Evolutionary conservation across 2,329 filamentous ascomycete species (phyloP).

Genomic region (Leptodontidium sp.): DNA sequence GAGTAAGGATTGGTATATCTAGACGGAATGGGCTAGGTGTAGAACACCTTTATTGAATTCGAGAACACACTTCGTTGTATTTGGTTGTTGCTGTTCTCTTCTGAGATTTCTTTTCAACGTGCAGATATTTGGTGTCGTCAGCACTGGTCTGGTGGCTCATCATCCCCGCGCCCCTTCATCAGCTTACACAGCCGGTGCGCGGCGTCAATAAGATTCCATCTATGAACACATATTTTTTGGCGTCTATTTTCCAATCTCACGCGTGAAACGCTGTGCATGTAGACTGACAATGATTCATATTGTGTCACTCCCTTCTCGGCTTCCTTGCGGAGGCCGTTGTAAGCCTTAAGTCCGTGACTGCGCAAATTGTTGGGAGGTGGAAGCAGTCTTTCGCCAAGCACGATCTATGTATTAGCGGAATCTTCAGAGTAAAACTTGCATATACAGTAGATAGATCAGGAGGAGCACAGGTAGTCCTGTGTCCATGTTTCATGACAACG

Average conservation of each 20-base stretch:
- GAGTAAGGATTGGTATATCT: background rate
- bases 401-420: too few species aligned
- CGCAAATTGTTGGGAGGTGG: background rate
- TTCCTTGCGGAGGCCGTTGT: background rate
- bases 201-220: background rate
- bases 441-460: too few species aligned
- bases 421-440: too few species aligned
- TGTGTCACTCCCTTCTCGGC: background rate
- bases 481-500: background rate
- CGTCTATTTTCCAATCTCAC: conserved; percentile 6
- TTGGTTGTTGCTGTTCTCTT: background rate
- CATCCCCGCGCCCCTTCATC: background rate
- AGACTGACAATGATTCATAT: background rate
- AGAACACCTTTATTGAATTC: background rate
- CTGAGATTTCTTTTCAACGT: background rate
- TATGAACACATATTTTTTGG: background rate
- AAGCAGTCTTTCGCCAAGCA: background rate
- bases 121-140: background rate
- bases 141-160: background rate
- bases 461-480: background rate
- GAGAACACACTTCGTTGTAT: background rate
- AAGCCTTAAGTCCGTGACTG: background rate
- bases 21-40: conserved; percentile 1
- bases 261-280: background rate
- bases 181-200: background rate